These are phyloP conservation scores for Coemansia sp. DNA, from an alignment of 192 early-diverging fungal genomes.

Conservation along the genomic window DNA sequence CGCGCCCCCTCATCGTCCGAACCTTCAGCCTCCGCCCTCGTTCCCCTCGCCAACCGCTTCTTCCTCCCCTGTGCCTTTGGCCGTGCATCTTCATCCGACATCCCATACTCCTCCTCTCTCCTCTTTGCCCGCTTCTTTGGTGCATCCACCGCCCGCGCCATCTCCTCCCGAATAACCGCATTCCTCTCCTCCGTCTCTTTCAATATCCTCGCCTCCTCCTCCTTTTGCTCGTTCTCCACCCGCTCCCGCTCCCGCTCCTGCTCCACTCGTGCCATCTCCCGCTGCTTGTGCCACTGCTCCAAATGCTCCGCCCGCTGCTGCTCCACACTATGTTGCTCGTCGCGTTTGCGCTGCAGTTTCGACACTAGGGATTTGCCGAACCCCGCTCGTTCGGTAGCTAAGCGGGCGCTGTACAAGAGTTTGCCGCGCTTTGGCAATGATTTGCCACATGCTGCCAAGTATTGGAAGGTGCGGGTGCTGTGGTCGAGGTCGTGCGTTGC, in stretches of 20 bases:
- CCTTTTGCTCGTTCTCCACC: slow-evolving; percentile 15
- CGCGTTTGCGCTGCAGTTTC: background rate
- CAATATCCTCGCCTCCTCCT: slow-evolving; percentile 25
- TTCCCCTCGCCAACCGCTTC: background rate
- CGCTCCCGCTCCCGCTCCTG: slow-evolving; percentile 38
- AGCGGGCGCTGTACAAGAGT: background rate
- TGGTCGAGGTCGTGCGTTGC: background rate
- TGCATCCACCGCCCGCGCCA: slow-evolving; percentile 27
- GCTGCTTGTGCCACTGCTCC: slow-evolving; percentile 59
- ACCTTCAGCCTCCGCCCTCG: background rate
- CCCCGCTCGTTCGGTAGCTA: background rate
- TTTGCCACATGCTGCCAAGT: background rate
- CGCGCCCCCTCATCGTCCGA: background rate
- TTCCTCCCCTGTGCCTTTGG: slow-evolving; percentile 31
- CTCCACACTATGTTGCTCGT: slow-evolving; percentile 37
- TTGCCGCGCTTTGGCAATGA: background rate
- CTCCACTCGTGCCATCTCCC: slow-evolving; percentile 50
- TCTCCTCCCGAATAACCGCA: slow-evolving; percentile 46
- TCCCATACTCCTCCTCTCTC: slow-evolving; percentile 22
- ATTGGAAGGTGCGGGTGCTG: background rate
- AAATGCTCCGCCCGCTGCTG: slow-evolving; percentile 53
- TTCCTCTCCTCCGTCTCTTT: slow-evolving; percentile 52
- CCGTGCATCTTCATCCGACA: slow-evolving; percentile 50
- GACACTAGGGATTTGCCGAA: background rate
- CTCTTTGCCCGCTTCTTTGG: background rate